Conservation (phyloP, 192 early-diverging fungal species). For the Entomortierella beljakovae region DNA sequence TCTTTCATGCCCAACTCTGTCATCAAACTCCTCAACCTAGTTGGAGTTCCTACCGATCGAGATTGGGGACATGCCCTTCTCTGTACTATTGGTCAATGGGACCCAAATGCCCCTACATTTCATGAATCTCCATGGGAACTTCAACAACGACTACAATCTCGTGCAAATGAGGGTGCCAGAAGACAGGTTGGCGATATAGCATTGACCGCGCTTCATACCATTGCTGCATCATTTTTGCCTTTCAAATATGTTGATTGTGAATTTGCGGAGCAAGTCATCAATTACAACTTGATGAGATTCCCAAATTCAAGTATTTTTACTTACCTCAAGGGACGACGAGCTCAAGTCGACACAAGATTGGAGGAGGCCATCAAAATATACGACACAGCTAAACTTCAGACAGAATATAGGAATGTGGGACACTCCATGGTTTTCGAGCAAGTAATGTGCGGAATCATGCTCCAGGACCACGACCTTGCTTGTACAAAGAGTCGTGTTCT, state of each 20-base stretch:
- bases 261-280: slow-evolving; percentile 71
- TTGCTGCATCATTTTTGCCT: slow-evolving; percentile 76
- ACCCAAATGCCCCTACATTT: slow-evolving; percentile 24
- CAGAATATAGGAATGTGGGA: slow-evolving; percentile 82
- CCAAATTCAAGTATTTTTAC: slow-evolving; percentile 78
- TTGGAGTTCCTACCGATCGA: slow-evolving; percentile 84
- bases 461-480: slow-evolving; percentile 70
- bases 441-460: slow-evolving; percentile 71
- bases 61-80: slow-evolving; percentile 77
- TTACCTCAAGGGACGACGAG: slow-evolving; percentile 72
- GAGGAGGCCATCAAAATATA: slow-evolving; percentile 73
- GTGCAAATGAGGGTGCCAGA: slow-evolving; percentile 70
- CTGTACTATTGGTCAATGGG: slow-evolving; percentile 79
- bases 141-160: slow-evolving; percentile 38
- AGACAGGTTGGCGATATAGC: slow-evolving; percentile 80
- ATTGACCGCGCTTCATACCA: slow-evolving; percentile 77
- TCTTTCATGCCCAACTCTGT: slow-evolving; percentile 78
- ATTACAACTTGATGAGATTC: slow-evolving; percentile 63
- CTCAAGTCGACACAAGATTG: slow-evolving; percentile 66
- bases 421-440: slow-evolving; percentile 87
- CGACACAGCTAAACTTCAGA: slow-evolving; percentile 59
- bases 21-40: slow-evolving; percentile 80
- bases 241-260: slow-evolving; percentile 73
- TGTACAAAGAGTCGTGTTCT: slow-evolving; percentile 70
- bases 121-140: slow-evolving; percentile 35